These are phyloP conservation scores for Endocarpon pusillum DNA, from an alignment of 495 filamentous ascomycete genomes.

Conservation along the genomic window DNA sequence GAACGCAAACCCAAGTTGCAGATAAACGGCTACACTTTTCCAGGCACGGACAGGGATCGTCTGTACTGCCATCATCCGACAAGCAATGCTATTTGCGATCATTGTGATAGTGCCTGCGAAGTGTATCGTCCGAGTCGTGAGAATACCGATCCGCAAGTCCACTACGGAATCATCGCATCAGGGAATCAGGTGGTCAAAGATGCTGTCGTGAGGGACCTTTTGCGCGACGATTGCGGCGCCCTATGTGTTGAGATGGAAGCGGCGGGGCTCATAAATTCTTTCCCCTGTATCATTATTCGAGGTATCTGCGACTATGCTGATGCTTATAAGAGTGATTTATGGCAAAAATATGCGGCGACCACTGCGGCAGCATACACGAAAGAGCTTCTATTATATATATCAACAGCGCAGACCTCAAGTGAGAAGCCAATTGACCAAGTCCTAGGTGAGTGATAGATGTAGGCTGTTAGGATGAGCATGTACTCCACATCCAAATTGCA, in stretches of 20 bases:
- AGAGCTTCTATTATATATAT: slow-evolving; percentile 4
- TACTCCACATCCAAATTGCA: no score
- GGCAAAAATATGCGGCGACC: slow-evolving; percentile 14
- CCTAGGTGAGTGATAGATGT: no score
- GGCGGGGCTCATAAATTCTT: slow-evolving; percentile 12
- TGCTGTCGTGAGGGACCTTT: slow-evolving; percentile 10
- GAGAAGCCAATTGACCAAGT: no score
- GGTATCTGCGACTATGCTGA: slow-evolving; percentile 16
- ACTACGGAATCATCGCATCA: slow-evolving; percentile 21
- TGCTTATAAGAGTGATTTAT: slow-evolving; percentile 13
- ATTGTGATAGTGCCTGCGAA: neutral
- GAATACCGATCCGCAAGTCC: neutral
- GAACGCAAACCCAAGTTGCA: neutral
- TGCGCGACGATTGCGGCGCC: slow-evolving; percentile 4
- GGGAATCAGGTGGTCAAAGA: slow-evolving; percentile 18
- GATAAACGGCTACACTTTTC: neutral
- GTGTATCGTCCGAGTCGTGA: neutral
- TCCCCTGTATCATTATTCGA: slow-evolving; percentile 14
- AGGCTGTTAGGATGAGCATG: no score
- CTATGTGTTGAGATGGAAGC: slow-evolving; percentile 19
- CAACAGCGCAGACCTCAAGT: no score
- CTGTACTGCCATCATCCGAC: slow-evolving; percentile 8
- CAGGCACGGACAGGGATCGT: neutral
- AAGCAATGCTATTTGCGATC: neutral
- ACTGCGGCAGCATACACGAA: slow-evolving; percentile 12